Evolutionary conservation across 1,284 basidiomycete species (phyloP).

Genomic region (Puccinia coronata): DNA sequence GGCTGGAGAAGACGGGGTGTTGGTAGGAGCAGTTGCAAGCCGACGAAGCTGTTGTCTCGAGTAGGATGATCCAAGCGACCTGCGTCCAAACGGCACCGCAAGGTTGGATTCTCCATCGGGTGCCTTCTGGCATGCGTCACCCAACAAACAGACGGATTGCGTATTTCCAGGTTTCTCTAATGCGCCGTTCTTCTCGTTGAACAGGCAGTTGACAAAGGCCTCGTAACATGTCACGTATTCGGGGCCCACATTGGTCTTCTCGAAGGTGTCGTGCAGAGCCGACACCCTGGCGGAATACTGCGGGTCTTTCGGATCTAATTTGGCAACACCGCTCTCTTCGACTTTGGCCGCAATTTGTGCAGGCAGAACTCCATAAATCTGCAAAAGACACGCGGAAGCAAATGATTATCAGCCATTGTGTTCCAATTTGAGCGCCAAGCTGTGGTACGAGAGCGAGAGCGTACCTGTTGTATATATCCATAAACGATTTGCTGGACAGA

Average conservation of each 20-base stretch:
- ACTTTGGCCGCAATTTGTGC: slow-evolving; percentile 31
- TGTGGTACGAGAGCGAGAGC: too few species aligned
- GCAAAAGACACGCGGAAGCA: background rate
- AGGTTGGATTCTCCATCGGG: slow-evolving; percentile 35
- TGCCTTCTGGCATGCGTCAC: slow-evolving; percentile 32
- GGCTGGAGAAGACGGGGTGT: background rate
- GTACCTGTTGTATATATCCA: slow-evolving; percentile 48
- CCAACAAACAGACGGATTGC: slow-evolving; percentile 37
- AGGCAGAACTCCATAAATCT: slow-evolving; percentile 48
- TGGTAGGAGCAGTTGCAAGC: too few species aligned
- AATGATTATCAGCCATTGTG: too few species aligned
- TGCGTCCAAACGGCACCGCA: slow-evolving; percentile 26
- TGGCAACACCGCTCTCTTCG: slow-evolving; percentile 31
- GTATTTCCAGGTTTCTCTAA: slow-evolving; percentile 42
- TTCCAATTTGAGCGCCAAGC: too few species aligned
- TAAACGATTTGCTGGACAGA: slow-evolving; percentile 45
- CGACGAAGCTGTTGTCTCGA: background rate
- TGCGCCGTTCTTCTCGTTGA: slow-evolving; percentile 32
- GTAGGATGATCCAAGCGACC: background rate
- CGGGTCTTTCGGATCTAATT: slow-evolving; percentile 33
- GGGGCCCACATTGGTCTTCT: slow-evolving; percentile 38
- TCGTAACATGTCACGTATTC: slow-evolving; percentile 49
- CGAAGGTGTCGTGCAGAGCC: slow-evolving; percentile 36
- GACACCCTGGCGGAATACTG: slow-evolving; percentile 22
- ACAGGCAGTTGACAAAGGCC: slow-evolving; percentile 41